Evolutionary conservation across 2,329 filamentous ascomycete genomes (phyloP).

Genomic region (Pleoardoris graminearum): DNA sequence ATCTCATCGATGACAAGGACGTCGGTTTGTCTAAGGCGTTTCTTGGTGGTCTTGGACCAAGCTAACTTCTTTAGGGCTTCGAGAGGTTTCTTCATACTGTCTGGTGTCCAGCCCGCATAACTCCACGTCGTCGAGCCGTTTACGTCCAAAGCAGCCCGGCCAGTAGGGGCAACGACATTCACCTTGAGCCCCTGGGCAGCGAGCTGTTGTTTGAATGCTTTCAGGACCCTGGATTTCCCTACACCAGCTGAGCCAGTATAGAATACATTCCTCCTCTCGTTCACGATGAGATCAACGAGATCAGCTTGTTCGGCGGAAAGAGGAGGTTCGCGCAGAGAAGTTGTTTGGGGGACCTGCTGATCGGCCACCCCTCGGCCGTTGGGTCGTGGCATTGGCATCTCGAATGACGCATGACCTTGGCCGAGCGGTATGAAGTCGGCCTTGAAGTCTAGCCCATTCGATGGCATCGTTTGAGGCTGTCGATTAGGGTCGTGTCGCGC

Average conservation of each 20-base stretch:
- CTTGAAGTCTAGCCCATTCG: neutral
- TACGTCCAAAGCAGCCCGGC: slow-evolving; percentile 61
- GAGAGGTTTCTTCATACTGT: slow-evolving; percentile 50
- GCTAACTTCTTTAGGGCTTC: slow-evolving; percentile 38
- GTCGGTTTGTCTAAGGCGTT: slow-evolving; percentile 51
- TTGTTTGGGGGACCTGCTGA: no score
- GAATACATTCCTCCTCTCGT: slow-evolving; percentile 60
- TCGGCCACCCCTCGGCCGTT: neutral
- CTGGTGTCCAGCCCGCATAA: slow-evolving; percentile 61
- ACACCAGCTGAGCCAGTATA: slow-evolving; percentile 67
- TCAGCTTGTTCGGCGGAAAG: slow-evolving; percentile 55
- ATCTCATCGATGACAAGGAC: slow-evolving; percentile 68
- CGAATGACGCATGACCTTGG: neutral
- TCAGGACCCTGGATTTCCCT: slow-evolving; percentile 61
- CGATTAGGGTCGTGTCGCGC: no score
- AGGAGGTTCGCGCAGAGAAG: slow-evolving; percentile 14
- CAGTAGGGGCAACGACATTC: slow-evolving; percentile 62
- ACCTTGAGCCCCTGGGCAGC: slow-evolving; percentile 45
- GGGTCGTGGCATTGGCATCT: neutral
- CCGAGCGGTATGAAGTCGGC: neutral
- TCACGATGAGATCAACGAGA: slow-evolving; percentile 56
- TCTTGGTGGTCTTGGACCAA: slow-evolving; percentile 37
- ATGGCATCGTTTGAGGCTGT: no score
- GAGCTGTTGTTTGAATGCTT: slow-evolving; percentile 52
- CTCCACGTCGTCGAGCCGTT: slow-evolving; percentile 60